A percentile compares a stretch with the other conserved stretches of the same genome.
Conservation (phyloP, 495 filamentous ascomycete genomes). For the Tuber indicum region DNA sequence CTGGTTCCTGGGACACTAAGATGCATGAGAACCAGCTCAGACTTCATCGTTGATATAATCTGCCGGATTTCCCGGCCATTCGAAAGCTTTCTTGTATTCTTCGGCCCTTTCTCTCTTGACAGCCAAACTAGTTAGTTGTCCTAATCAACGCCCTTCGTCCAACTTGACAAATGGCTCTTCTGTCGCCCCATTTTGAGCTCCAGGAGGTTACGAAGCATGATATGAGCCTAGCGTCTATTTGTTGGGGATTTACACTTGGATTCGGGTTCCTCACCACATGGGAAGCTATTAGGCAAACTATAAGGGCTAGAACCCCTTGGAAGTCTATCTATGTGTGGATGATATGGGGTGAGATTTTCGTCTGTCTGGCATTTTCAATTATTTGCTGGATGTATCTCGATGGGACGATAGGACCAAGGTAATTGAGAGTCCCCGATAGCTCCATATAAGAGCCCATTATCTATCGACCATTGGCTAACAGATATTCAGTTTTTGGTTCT, state of each 20-base stretch:
- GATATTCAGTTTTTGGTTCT: conserved; percentile 4
- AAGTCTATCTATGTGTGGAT: conserved; percentile 44
- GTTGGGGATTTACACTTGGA: conserved; percentile 45
- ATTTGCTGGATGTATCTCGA: conserved; percentile 45
- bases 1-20: background rate
- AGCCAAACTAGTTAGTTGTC: background rate
- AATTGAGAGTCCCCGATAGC: conserved; percentile 10
- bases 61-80: background rate
- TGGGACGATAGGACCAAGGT: conserved; percentile 42
- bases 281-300: conserved; percentile 43
- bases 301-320: conserved; percentile 37
- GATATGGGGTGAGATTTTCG: conserved; percentile 47
- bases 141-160: background rate
- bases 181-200: conserved; percentile 14
- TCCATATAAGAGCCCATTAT: background rate
- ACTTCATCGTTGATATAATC: background rate
- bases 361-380: conserved; percentile 43
- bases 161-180: conserved; percentile 14
- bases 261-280: conserved; percentile 46
- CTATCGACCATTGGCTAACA: background rate
- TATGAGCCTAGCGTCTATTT: conserved; percentile 43
- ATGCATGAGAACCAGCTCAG: background rate
- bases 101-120: background rate
- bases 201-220: conserved; percentile 38
- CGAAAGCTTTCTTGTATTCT: background rate